Evolutionary conservation across 2,329 filamentous ascomycete species (phyloP).

Genomic region (Beauveria varroae): DNA sequence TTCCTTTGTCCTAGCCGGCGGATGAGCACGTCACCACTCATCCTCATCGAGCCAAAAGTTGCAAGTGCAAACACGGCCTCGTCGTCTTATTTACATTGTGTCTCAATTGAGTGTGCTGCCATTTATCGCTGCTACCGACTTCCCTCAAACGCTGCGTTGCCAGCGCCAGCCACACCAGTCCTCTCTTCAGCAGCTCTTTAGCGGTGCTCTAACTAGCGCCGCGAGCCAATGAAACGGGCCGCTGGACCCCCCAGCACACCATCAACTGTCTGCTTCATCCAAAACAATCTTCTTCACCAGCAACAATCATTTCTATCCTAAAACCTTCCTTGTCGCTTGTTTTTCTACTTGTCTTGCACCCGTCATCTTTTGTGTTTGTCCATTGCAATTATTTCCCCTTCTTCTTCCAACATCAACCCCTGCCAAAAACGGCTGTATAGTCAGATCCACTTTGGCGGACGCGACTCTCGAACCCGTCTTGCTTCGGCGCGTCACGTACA

Average conservation of each 20-base stretch:
- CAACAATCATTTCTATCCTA: background rate
- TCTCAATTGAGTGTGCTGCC: background rate
- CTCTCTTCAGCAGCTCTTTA: background rate
- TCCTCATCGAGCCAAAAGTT: background rate
- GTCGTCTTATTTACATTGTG: background rate
- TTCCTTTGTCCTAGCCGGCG: background rate
- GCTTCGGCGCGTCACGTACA: conserved; percentile 31
- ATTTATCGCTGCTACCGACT: background rate
- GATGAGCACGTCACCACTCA: conserved; percentile 9
- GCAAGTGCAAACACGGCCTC: background rate
- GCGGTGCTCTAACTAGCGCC: background rate
- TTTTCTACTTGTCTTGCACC: background rate
- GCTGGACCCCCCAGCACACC: background rate
- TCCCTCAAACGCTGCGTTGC: background rate
- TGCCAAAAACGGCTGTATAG: conserved; percentile 6
- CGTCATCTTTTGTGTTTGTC: conserved; percentile 1
- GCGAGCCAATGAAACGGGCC: background rate
- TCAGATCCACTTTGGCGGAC: conserved; percentile 22
- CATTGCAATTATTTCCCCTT: background rate
- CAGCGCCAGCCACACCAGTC: background rate
- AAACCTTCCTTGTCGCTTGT: background rate
- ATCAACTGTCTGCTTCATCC: background rate
- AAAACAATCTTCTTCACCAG: background rate
- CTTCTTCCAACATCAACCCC: conserved; percentile 5
- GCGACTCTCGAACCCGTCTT: conserved; percentile 19